Conservation (phyloP, 2,329 filamentous ascomycete species). For the Rhexocercosporidium sp. region DNA sequence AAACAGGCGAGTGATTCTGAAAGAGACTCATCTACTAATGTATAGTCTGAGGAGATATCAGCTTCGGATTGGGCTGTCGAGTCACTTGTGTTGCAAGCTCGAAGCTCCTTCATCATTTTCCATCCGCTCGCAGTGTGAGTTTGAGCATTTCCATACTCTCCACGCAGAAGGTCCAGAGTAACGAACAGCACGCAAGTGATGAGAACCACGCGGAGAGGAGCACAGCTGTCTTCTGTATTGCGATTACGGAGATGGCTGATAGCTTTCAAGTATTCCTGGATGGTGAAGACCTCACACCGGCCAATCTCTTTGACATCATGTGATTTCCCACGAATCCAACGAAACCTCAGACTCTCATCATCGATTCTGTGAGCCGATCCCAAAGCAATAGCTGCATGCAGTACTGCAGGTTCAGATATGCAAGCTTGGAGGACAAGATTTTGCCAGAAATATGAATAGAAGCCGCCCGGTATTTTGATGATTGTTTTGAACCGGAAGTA, state of each 20-base stretch:
- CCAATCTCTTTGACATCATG: not conserved
- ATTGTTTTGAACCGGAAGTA: conserved; percentile 64
- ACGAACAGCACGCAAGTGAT: conserved; percentile 26
- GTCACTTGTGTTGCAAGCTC: not conserved
- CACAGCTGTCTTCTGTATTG: not conserved
- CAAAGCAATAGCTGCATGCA: conserved; percentile 23
- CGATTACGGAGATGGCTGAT: conserved; percentile 6
- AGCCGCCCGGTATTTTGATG: conserved; percentile 66
- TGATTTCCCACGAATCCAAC: not conserved
- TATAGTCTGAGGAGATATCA: not conserved
- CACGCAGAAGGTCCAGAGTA: conserved; percentile 2
- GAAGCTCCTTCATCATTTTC: conserved; percentile 13
- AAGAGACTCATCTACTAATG: conserved; percentile 5
- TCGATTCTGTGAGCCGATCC: conserved; percentile 10
- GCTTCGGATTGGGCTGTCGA: not conserved
- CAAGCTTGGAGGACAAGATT: conserved; percentile 64
- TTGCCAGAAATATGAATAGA: conserved; percentile 67
- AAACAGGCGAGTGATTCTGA: not conserved
- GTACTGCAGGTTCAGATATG: conserved; percentile 47
- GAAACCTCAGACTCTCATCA: conserved; percentile 8
- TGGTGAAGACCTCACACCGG: conserved; percentile 5
- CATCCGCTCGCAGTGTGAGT: conserved; percentile 9
- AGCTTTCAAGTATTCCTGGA: conserved; percentile 18
- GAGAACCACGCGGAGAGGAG: conserved; percentile 12
- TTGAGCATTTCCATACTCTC: conserved; percentile 5